phyloP scores from a whole-genome alignment of 2,329 filamentous ascomycete species.

The Neocucurbitaria cava region DNA sequence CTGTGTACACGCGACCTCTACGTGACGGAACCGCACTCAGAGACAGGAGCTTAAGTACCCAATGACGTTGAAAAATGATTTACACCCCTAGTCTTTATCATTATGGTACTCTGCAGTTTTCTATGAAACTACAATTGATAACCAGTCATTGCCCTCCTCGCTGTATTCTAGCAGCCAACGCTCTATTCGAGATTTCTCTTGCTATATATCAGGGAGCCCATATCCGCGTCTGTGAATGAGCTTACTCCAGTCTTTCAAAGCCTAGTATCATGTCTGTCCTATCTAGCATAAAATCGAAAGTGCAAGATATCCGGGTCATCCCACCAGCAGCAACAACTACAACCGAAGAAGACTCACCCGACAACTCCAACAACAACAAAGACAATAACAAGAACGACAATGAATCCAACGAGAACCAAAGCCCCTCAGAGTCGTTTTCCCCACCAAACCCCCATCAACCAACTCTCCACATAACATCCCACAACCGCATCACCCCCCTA shows the following conservation, averaged over 20 bases:
- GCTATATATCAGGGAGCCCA: not conserved
- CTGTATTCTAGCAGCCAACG: too few species aligned
- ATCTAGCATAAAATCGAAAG: not conserved
- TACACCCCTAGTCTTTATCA: not conserved
- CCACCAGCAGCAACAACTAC: too few species aligned
- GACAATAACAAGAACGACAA: too few species aligned
- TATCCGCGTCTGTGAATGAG: too few species aligned
- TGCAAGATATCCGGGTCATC: not conserved
- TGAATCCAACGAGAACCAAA: not conserved
- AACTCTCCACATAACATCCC: slow-evolving; percentile 10
- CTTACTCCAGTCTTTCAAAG: not conserved
- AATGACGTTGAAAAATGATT: too few species aligned
- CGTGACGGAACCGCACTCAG: not conserved
- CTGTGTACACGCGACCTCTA: not conserved
- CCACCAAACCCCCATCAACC: slow-evolving; percentile 1
- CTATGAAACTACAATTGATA: too few species aligned
- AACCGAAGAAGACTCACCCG: not conserved
- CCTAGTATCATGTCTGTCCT: not conserved
- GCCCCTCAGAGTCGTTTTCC: not conserved
- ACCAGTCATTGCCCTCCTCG: too few species aligned
- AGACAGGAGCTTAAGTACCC: too few species aligned
- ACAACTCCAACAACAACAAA: too few species aligned
- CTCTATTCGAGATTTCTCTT: not conserved
- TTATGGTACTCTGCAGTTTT: too few species aligned
- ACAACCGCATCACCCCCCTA: slow-evolving; percentile 10